Base-by-base conservation (phyloP, 257 asterid species). In the Nicotiana tomentosiformis region DNA sequence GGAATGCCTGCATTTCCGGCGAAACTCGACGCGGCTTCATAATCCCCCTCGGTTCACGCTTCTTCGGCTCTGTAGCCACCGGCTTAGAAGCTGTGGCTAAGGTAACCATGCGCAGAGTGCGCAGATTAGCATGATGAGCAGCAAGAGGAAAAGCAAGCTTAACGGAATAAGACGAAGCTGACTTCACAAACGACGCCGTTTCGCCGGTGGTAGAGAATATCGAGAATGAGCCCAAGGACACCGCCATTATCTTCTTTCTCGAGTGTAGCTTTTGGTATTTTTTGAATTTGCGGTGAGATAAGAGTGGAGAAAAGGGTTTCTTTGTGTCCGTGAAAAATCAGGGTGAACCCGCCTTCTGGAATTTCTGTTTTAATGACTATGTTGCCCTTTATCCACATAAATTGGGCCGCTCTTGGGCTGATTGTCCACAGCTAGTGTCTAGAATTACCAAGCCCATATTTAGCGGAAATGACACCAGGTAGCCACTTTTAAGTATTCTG, bases 1-100 rank as follows among this genome's bases (percentile, higher is more conserved):
- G 93, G 83, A 95, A 94, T n/a, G 90, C 93, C 89, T 87, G 96
- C 97, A 94, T 93, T 82, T 92, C 97, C 53, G 93, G 93, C 12
- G 99, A 93, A 3, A 96, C 97, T 0, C 86, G 88, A 69, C 91
- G 90, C 23, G 99, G 98, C 91, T 93, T 94, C 97, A 88, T 91
- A 81, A 94, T 91, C 10, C 99, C 97, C 82, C 96, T 86, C 32
- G 94, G 95, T 83, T 88, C 92, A 80, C 92, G 93, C 86, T 90
- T 91, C 93, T 88, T 91, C 77, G 91, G 87, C 87, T 93, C 97
- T 49, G 92, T 81, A 14, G 88, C 88, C 61, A 86, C 90, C 66
- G 93, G 91, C 90, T 91, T 91, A 29, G 97, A 84, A 35, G 89
- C 87, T 12, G 95, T 87, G 4, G 90, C 88, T 2, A 87, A 53